These are phyloP conservation scores for Scytalidium lignicola DNA, from an alignment of 2,329 filamentous ascomycete genomes.

Conservation along the genomic window DNA sequence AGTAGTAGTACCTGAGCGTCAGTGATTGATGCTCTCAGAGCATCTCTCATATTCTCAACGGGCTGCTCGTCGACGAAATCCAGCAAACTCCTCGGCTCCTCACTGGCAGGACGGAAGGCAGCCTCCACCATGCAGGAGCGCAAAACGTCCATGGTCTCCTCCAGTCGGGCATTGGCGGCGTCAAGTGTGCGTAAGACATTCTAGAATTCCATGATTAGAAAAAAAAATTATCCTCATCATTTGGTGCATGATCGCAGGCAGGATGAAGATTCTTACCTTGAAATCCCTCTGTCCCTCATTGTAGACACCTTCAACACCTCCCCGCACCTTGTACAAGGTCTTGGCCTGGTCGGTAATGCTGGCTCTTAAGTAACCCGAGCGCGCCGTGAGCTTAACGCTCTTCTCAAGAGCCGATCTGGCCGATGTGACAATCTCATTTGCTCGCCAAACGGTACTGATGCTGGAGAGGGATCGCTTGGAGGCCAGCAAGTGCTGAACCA, in stretches of 20 bases:
- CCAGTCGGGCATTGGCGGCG: slow-evolving; percentile 57
- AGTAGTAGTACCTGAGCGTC: slow-evolving; percentile 54
- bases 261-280: too few species aligned
- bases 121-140: slow-evolving; percentile 59
- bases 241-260: too few species aligned
- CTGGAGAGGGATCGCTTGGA: slow-evolving; percentile 85
- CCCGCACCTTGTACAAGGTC: slow-evolving; percentile 46
- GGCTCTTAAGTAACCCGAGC: slow-evolving; percentile 61
- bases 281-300: slow-evolving; percentile 56
- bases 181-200: slow-evolving; percentile 61
- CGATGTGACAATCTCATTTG: slow-evolving; percentile 76
- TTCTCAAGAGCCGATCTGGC: slow-evolving; percentile 75
- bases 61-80: slow-evolving; percentile 73
- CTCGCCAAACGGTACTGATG: slow-evolving; percentile 75
- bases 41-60: slow-evolving; percentile 60
- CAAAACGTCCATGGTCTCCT: slow-evolving; percentile 61
- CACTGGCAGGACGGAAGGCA: slow-evolving; percentile 53
- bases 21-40: slow-evolving; percentile 65
- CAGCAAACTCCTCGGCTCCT: slow-evolving; percentile 58
- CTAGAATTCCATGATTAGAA: slow-evolving; percentile 21
- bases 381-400: slow-evolving; percentile 65
- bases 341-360: slow-evolving; percentile 54
- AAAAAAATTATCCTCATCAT: background rate
- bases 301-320: slow-evolving; percentile 49
- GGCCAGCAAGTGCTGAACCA: slow-evolving; percentile 78